phyloP scores from a whole-genome alignment of 345 rosid genomes.

The Punica granatum region DNA sequence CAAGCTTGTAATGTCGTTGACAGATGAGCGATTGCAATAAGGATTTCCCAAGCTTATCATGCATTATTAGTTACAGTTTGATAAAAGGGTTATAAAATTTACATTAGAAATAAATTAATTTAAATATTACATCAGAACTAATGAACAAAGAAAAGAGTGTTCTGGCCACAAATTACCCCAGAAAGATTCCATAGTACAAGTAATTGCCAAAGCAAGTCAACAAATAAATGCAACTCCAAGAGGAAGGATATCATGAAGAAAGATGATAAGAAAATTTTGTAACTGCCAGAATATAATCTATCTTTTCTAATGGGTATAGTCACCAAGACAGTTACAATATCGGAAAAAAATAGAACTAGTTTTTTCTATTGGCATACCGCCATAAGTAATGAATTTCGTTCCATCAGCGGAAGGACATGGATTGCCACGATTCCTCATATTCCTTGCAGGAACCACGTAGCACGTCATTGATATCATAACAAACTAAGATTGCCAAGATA shows the following conservation, averaged over 20 bases:
- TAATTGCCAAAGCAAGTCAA: too few relatives aligned
- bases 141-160: too few relatives aligned
- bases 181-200: too few relatives aligned
- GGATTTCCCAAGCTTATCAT: not conserved
- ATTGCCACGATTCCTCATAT: not conserved
- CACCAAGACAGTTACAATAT: not conserved
- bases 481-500: not conserved
- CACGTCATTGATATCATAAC: not conserved
- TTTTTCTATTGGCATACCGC: too few relatives aligned
- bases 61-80: not conserved
- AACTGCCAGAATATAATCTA: too few relatives aligned
- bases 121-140: too few relatives aligned
- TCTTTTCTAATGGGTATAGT: not conserved
- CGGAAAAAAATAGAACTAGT: not conserved
- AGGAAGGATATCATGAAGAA: too few relatives aligned
- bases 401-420: not conserved
- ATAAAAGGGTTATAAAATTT: not conserved
- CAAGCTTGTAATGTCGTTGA: not conserved
- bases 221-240: too few relatives aligned
- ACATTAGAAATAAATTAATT: not conserved
- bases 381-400: not conserved
- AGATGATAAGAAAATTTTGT: too few relatives aligned
- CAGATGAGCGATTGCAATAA: not conserved
- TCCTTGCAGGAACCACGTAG: not conserved
- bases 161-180: too few relatives aligned